A percentile compares a stretch with the other conserved stretches of the same genome.
These are phyloP conservation scores for Torrubiellomyces zombiae DNA, from an alignment of 2,329 filamentous ascomycete species.

Conservation along the genomic window DNA sequence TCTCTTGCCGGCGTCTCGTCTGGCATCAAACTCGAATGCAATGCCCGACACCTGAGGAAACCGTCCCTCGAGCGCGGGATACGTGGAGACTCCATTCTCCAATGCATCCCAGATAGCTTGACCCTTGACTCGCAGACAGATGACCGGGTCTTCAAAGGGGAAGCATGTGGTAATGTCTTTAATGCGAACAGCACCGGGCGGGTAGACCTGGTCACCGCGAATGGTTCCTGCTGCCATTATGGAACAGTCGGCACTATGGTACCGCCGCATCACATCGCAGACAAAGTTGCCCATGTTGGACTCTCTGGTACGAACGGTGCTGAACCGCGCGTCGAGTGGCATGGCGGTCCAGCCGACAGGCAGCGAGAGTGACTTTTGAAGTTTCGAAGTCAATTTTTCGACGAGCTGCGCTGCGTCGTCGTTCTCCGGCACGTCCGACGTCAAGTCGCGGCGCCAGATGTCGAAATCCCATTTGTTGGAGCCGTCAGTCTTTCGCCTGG, in stretches of 20 bases:
- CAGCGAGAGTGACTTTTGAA: conserved; percentile 65
- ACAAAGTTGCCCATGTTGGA: conserved; percentile 85
- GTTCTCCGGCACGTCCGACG: conserved; percentile 51
- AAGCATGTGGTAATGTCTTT: conserved; percentile 82
- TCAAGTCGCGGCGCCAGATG: conserved; percentile 59
- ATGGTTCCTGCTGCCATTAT: conserved; percentile 79
- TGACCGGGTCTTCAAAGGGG: conserved; percentile 80
- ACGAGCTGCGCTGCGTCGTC: conserved; percentile 43
- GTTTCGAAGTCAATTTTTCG: conserved; percentile 49
- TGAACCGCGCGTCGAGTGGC: conserved; percentile 74
- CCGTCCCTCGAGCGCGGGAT: conserved; percentile 68
- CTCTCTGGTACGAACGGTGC: conserved; percentile 59
- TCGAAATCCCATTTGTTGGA: conserved; percentile 55
- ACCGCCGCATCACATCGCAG: conserved; percentile 75
- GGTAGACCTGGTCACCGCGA: conserved; percentile 75
- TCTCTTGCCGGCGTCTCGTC: conserved; percentile 40
- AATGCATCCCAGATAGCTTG: conserved; percentile 60
- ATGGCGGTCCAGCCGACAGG: conserved; percentile 69
- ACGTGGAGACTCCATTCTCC: conserved; percentile 66
- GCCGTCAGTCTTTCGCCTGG: conserved; percentile 34
- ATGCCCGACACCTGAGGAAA: conserved; percentile 85
- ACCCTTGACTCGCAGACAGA: conserved; percentile 57
- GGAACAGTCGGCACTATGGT: conserved; percentile 66
- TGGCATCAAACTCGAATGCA: conserved; percentile 53
- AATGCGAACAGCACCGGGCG: conserved; percentile 58